A percentile compares a stretch with the other conserved stretches of the same genome.
These are phyloP conservation scores for Penicillium sp. DNA, from an alignment of 2,329 filamentous ascomycete species.

Conservation along the genomic window DNA sequence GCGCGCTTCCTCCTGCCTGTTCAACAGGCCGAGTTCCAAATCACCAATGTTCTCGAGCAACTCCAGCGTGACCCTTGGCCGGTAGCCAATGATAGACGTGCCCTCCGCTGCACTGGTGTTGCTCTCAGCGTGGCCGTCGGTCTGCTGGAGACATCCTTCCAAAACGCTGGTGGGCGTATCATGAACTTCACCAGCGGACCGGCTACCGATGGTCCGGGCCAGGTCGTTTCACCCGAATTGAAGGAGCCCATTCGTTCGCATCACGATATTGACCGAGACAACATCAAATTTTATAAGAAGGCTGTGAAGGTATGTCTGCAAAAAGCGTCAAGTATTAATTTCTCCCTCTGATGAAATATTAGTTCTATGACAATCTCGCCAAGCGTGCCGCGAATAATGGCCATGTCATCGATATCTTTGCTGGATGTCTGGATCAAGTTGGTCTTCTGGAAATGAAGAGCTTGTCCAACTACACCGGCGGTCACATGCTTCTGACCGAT, in stretches of 20 bases:
- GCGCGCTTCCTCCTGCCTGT: slow-evolving; percentile 92
- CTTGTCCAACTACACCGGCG: slow-evolving; percentile 91
- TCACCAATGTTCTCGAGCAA: slow-evolving; percentile 93
- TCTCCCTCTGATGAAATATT: slow-evolving; percentile 24
- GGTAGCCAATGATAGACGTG: slow-evolving; percentile 88
- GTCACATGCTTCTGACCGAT: slow-evolving; percentile 97
- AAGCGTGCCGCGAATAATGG: slow-evolving; percentile 96
- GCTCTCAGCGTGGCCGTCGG: slow-evolving; percentile 95
- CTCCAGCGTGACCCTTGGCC: slow-evolving; percentile 98
- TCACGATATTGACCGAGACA: slow-evolving; percentile 97
- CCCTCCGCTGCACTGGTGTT: slow-evolving; percentile 89
- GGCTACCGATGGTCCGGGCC: slow-evolving; percentile 92
- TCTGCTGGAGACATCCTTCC: slow-evolving; percentile 90
- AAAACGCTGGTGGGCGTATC: slow-evolving; percentile 90
- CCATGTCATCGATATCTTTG: slow-evolving; percentile 97
- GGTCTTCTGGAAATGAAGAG: slow-evolving; percentile 98
- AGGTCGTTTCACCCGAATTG: slow-evolving; percentile 94
- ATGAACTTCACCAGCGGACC: slow-evolving; percentile 97
- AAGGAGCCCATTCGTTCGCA: slow-evolving; percentile 97
- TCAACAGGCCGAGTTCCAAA: slow-evolving; percentile 93
- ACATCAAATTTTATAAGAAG: slow-evolving; percentile 99
- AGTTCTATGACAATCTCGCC: slow-evolving; percentile 94
- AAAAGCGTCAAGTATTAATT: slow-evolving; percentile 5
- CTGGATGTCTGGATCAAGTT: slow-evolving; percentile 95
- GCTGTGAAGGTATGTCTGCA: slow-evolving; percentile 74